Evolutionary conservation across 2,329 filamentous ascomycete species (phyloP), one percentile per base, ranked within the genome.

Genomic region (Colletotrichum sp.): DNA sequence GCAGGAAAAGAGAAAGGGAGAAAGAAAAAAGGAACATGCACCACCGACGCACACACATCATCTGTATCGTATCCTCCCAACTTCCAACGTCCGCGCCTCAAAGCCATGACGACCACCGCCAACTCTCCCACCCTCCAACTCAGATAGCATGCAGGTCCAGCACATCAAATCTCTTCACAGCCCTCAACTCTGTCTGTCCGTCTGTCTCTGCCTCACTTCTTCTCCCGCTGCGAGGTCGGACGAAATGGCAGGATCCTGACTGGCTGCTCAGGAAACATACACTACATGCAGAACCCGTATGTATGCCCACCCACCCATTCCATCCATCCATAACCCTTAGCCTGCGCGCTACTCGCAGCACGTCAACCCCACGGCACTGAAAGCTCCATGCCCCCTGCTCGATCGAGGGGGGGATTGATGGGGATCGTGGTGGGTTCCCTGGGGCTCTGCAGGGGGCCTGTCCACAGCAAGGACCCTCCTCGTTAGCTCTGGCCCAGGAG

Each of bases 401-500:
- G 73, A 75, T 75, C 73, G 73, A 75, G 64, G 58, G 69, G 38
- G 16, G 38, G 73, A 75, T 68, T 73, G 69, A 75, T 75, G 73
- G 73, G 70, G 73, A 73, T 75, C 73, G 69, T 26, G 55, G 73
- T 75, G 73, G 73, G 73, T 75, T 75, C 73, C 72, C 73, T 75
- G 73, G 73, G 73, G 73, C 70, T 75, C 70, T 73, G 64, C 73
- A 75, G 38, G 70, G 73, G 69, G 32, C 43, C 64, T 73, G 55
- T 65, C 69, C n/a, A 43, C 16, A 72, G 73, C 73, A 75, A 62
- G 69, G 70, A 34, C 64, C 43, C 70, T 64, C 73, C 69, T 64
- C 61, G 69, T 48, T 28, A 66, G 72, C 73, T 66, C 58, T 58
- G 34, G 48, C 32, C 68, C 68, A 75, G 72, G 68, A 74, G 68